A percentile compares a stretch with the other conserved stretches of the same genome.
Conservation (phyloP, 176 grass and related monocot species). For the Rhynchospora breviuscula region DNA sequence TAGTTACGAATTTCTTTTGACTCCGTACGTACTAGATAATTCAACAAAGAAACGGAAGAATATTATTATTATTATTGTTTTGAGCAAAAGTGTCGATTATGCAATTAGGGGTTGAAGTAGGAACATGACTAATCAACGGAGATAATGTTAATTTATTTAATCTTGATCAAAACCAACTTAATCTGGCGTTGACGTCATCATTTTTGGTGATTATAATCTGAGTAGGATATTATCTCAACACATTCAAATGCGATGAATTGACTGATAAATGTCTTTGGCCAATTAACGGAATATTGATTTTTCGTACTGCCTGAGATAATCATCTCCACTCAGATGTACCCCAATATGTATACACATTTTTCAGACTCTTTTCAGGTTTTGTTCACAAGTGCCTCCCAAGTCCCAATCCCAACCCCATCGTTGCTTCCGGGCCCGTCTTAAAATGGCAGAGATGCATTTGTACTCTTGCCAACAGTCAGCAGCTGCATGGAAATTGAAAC, state of each 20-base stretch:
- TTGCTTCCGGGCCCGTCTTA: no score
- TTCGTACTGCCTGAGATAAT: no score
- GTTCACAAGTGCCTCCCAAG: no score
- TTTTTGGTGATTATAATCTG: slow-evolving; percentile 2
- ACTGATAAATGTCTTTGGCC: background rate
- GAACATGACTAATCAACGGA: slow-evolving; percentile 4
- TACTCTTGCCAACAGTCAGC: no score
- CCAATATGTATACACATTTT: no score
- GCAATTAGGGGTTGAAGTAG: background rate
- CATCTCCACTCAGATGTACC: no score
- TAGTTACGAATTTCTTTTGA: background rate
- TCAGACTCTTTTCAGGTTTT: no score
- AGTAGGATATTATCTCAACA: background rate
- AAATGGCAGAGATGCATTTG: no score
- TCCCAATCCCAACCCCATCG: no score
- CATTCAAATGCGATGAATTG: background rate
- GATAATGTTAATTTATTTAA: slow-evolving; percentile 25
- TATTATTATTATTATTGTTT: background rate
- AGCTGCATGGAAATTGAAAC: no score
- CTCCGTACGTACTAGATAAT: background rate
- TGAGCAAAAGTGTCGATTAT: background rate
- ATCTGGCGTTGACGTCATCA: background rate
- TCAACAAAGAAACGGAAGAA: background rate
- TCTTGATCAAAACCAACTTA: background rate
- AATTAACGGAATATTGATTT: no score